These are phyloP conservation scores for Entomortierella lignicola DNA, from an alignment of 192 early-diverging fungal species.

Conservation along the genomic window DNA sequence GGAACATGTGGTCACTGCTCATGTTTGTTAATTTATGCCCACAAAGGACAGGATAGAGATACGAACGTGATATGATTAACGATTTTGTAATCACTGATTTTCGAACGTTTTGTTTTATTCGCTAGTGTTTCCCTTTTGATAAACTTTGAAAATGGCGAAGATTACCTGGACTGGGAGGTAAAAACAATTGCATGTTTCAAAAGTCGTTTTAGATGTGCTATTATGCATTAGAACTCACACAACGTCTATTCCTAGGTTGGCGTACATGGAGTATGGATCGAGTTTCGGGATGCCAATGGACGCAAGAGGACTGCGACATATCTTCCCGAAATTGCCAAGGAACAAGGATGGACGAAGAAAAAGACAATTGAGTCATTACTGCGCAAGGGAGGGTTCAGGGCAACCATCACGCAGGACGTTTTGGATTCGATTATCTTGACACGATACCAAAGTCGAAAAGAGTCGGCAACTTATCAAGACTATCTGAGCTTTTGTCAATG, in stretches of 20 bases:
- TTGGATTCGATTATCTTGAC: slow-evolving; percentile 75
- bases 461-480: slow-evolving; percentile 74
- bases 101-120: neutral
- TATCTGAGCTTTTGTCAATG: slow-evolving; percentile 58
- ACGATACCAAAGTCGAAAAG: slow-evolving; percentile 86
- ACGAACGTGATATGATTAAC: neutral
- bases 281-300: slow-evolving; percentile 70
- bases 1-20: neutral
- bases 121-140: slow-evolving; percentile 83
- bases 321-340: slow-evolving; percentile 88
- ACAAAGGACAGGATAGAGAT: slow-evolving; percentile 1
- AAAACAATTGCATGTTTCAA: neutral
- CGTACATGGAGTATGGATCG: slow-evolving; percentile 94
- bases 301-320: slow-evolving; percentile 82
- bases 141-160: slow-evolving; percentile 82
- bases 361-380: slow-evolving; percentile 89
- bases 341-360: slow-evolving; percentile 91
- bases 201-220: neutral
- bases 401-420: slow-evolving; percentile 69
- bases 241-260: slow-evolving; percentile 64
- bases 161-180: slow-evolving; percentile 89
- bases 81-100: neutral
- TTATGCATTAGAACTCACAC: neutral
- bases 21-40: slow-evolving; percentile 6
- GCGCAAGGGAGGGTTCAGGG: slow-evolving; percentile 84